Base-by-base conservation (phyloP, 306 rosid species). In the Ochetophila trinervis region DNA sequence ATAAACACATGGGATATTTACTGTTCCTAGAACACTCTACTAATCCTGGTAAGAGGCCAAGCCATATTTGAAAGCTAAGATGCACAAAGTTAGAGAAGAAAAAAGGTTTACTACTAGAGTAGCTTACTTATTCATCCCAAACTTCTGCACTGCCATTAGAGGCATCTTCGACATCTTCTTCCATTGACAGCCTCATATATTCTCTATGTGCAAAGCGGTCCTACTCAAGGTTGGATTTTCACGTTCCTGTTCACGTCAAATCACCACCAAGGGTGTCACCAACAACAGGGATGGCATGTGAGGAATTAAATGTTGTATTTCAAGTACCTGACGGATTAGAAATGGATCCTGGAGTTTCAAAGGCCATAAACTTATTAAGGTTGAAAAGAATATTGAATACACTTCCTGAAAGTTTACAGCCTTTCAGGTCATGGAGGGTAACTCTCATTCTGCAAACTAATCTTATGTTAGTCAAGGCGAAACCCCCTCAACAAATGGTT, bases 121-220 rank as follows among this genome's bases (percentile, higher is more conserved):
- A 24, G 54, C 62, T 57, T 75, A 75, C 80, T 67, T 42, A 94
- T 70, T 94, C 99, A 65, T 90, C 99, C 99, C 99, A 94, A 74
- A 88, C 96, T 80, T 94, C 99, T n/a, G 97, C 97, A 71, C 99
- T 94, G 60, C 99, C 99, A 51, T 94, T 94, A 62, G 99, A 94
- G 77, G 79, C 99, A 74, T 94, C 99, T 86, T 94, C 99, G 66
- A 90, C 99, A 72, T 94, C 99, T 86, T 94, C 99, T 82, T 94
- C 99, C 99, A 94, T 94, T 50, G 99, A 94, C 75, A 94, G 99
- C 74, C 99, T 88, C 57, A 90, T 94, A 80, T 94, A 94, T 82
- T 94, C 99, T 79, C 99, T 88, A 78, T 94, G 99, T 12, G 99
- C 99, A 81, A 90, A 94, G 60, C 99, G 99, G 68, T 94, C 99